These are phyloP conservation scores for Globisporangium nunn DNA, from an alignment of 352 stramenopile genomes.

Conservation along the genomic window DNA sequence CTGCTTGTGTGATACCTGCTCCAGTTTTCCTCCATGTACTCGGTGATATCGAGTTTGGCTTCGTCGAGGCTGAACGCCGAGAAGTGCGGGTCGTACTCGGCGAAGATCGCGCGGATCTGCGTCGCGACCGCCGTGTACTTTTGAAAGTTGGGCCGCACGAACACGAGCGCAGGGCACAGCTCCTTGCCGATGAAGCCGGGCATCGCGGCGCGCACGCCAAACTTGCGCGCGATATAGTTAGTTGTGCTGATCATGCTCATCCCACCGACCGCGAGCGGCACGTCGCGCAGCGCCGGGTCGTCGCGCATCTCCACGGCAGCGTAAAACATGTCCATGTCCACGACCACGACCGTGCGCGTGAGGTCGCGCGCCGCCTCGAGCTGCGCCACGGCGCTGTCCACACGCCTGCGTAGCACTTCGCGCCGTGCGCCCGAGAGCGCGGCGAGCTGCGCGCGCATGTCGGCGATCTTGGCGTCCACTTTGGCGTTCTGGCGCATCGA, in stretches of 20 bases:
- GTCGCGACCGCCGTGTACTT: slow-evolving; percentile 86
- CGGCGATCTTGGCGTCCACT: slow-evolving; percentile 72
- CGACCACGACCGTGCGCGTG: slow-evolving; percentile 79
- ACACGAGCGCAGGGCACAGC: slow-evolving; percentile 91
- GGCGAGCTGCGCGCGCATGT: slow-evolving; percentile 62
- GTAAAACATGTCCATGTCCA: slow-evolving; percentile 98
- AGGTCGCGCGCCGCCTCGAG: slow-evolving; percentile 53
- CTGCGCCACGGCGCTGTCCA: slow-evolving; percentile 32
- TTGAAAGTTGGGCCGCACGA: slow-evolving; percentile 86
- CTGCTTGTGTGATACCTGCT: slow-evolving; percentile 19
- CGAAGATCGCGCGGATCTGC: slow-evolving; percentile 80
- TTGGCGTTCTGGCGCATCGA: slow-evolving; percentile 85
- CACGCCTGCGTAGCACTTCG: slow-evolving; percentile 28
- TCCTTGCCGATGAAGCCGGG: slow-evolving; percentile 94
- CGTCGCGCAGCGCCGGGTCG: slow-evolving; percentile 76
- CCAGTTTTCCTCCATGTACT: slow-evolving; percentile 75
- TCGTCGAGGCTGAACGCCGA: slow-evolving; percentile 91
- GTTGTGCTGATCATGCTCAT: slow-evolving; percentile 93
- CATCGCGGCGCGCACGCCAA: slow-evolving; percentile 94
- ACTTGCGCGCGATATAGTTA: slow-evolving; percentile 94
- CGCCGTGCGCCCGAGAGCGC: slow-evolving; percentile 34
- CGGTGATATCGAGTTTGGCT: slow-evolving; percentile 91
- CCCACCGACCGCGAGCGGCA: slow-evolving; percentile 90
- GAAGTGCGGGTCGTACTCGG: slow-evolving; percentile 92
- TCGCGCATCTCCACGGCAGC: slow-evolving; percentile 94